Evolutionary conservation across 2,329 filamentous ascomycete genomes (phyloP), one percentile per base, ranked within the genome.

Genomic region (Nemania serpens): DNA sequence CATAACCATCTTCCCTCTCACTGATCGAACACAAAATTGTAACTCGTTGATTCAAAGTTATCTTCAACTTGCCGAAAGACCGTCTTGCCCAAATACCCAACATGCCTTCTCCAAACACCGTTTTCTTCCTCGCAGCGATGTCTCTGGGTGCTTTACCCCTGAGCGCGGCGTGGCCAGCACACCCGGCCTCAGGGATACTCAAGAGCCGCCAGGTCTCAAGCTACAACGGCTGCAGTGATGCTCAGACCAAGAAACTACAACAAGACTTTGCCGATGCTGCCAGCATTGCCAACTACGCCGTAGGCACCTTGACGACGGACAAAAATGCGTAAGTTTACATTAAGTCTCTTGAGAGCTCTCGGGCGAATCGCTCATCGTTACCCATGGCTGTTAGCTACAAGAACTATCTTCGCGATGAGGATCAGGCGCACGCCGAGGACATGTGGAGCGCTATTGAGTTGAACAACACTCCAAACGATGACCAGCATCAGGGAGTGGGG

Each of bases 221-320:
- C 51, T 54, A 29, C 25, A 43, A 34, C 39, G 39, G 39, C 37
- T 54, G 51, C 39, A 45, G 22, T 29, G 37, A 13, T 10, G 22
- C 13, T 17, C 51, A 54, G 39, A n/a, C 42, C n/a, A 15, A 17
- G 17, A 59, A 59, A 42, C 41, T 59, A 15, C 6, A 29, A 9
- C 49, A 49, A 41, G 57, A 59, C 33, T 59, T 59, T 43, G 49
- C 57, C 33, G 57, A 59, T 20, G 57, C 50, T 39, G 57, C 48
- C 20, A 42, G 20, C 17, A 47, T 59, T 36, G 57, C 49, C 33
- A 25, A 29, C 13, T 34, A 45, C 22, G 57, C 57, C 37, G 39
- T 34, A 17, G 57, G 49, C 18, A 37, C 43, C 10, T 29, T 59
- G 39, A 41, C 33, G 33, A 42, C 48, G 29, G 50, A 55, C 49